Conservation (phyloP, 179 eudicot genomes). For the Vitellaria paradoxa region DNA sequence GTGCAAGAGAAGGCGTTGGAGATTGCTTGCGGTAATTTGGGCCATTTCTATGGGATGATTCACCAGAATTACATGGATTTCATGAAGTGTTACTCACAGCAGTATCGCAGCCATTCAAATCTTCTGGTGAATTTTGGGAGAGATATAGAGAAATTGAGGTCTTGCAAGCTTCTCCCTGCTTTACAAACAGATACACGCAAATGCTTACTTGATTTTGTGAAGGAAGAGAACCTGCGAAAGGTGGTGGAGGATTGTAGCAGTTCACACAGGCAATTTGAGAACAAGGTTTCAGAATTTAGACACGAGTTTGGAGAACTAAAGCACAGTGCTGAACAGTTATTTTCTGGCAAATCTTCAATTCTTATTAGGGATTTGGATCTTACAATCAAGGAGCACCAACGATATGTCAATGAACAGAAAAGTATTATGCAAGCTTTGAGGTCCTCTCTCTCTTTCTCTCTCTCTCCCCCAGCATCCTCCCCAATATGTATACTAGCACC, state of each 20-base stretch:
- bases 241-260: constrained; percentile 61
- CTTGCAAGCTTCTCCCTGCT: constrained; percentile 66
- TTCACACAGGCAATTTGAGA: constrained; percentile 87
- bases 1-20: constrained; percentile 94
- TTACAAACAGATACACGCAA: constrained; percentile 63
- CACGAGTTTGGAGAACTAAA: constrained; percentile 84
- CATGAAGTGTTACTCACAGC: constrained; percentile 69
- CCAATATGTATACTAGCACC: neutral
- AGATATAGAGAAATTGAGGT: constrained; percentile 72
- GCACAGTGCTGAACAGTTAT: constrained; percentile 73
- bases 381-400: constrained; percentile 62
- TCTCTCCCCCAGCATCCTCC: neutral
- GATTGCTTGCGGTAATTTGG: constrained; percentile 85
- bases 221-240: constrained; percentile 81
- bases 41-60: constrained; percentile 67
- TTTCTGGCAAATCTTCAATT: constrained; percentile 69
- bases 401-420: constrained; percentile 60
- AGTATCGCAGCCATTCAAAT: constrained; percentile 65
- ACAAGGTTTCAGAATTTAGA: constrained; percentile 82
- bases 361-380: constrained; percentile 65
- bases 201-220: constrained; percentile 89
- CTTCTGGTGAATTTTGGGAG: constrained; percentile 60
- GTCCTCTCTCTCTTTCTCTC: constrained; percentile 30
- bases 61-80: constrained; percentile 76
- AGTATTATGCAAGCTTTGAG: constrained; percentile 94